These are phyloP conservation scores for Inonotus obliquus DNA, from an alignment of 1,284 basidiomycete genomes.

Conservation along the genomic window DNA sequence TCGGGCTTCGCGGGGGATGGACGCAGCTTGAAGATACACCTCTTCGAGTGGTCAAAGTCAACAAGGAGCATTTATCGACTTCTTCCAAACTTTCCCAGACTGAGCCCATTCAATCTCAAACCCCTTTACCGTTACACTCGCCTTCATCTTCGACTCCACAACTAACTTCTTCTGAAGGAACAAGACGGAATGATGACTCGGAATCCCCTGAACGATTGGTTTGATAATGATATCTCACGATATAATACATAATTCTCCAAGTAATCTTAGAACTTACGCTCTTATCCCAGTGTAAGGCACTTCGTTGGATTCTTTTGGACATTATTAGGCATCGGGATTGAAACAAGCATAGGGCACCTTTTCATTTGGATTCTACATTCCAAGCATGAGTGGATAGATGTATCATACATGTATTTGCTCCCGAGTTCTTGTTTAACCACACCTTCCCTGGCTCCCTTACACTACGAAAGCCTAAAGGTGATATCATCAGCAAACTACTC, in stretches of 20 bases:
- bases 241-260: no score
- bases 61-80: conserved; percentile 21
- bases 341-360: no score
- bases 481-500: background rate
- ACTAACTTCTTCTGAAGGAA: no score
- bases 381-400: no score
- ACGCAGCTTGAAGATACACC: conserved; percentile 56
- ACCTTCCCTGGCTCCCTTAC: background rate
- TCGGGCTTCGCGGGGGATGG: conserved; percentile 67
- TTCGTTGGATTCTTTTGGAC: no score
- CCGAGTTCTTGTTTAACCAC: no score
- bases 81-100: background rate
- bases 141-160: background rate
- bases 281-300: no score
- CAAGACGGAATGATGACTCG: no score
- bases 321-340: no score
- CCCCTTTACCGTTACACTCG: background rate
- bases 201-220: no score
- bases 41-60: conserved; percentile 36
- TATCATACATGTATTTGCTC: background rate
- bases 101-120: background rate
- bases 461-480: background rate
- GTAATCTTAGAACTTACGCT: no score
- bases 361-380: background rate
- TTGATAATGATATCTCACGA: no score